Evolutionary conservation across 306 rosid genomes (phyloP).

Genomic region (Bauhinia variegata): DNA sequence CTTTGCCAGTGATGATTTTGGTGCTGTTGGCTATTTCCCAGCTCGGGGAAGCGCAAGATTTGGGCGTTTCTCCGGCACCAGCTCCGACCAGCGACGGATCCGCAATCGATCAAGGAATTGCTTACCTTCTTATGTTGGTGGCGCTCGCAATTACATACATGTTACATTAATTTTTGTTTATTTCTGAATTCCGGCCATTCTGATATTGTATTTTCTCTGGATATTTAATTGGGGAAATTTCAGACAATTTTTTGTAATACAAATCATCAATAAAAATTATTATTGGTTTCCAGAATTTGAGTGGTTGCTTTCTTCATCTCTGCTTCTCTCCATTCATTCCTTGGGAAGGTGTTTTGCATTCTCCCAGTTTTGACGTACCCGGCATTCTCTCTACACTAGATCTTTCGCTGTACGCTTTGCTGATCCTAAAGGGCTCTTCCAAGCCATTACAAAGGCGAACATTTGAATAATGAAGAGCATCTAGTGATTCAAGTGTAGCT

Average conservation of each 20-base stretch:
- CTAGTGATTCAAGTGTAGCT: no score
- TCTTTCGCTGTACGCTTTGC: slow-evolving; percentile 48
- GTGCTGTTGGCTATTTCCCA: slow-evolving; percentile 46
- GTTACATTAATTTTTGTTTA: slow-evolving; percentile 48
- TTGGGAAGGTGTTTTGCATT: slow-evolving; percentile 29
- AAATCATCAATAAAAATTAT: slow-evolving; percentile 30
- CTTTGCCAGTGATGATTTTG: slow-evolving; percentile 47
- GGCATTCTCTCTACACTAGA: slow-evolving; percentile 52
- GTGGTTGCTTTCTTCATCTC: background rate
- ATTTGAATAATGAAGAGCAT: no score
- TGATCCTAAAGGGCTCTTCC: no score
- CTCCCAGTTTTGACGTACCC: slow-evolving; percentile 45
- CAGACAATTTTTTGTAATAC: slow-evolving; percentile 24
- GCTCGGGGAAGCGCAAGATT: slow-evolving; percentile 47
- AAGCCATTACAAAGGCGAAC: no score
- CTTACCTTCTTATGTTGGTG: slow-evolving; percentile 60
- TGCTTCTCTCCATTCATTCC: background rate
- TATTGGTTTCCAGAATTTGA: background rate
- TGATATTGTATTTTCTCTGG: slow-evolving; percentile 26
- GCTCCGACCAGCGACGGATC: slow-evolving; percentile 54
- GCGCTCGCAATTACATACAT: slow-evolving; percentile 71
- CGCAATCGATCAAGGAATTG: slow-evolving; percentile 75
- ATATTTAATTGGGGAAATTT: slow-evolving; percentile 29
- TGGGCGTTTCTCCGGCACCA: slow-evolving; percentile 51
- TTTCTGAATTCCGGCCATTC: background rate